Percentiles rank a stretch among this genome's conserved stretches.
These are phyloP conservation scores for Cladosporium sp. DNA, from an alignment of 2,329 filamentous ascomycete species.

Conservation along the genomic window DNA sequence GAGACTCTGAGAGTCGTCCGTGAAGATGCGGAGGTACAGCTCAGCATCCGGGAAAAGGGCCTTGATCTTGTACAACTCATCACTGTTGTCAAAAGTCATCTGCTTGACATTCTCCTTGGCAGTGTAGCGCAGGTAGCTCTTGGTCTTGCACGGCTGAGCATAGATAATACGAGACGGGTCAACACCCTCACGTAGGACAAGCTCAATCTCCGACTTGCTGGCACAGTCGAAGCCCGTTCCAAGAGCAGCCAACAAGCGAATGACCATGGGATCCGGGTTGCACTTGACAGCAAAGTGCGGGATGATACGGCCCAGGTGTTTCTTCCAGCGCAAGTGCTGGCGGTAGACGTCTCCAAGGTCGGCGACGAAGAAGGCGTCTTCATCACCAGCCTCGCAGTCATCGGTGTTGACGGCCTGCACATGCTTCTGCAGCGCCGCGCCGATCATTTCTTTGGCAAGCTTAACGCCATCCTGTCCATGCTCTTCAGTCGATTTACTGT, in stretches of 20 bases:
- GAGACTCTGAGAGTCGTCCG: conserved; percentile 90
- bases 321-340: conserved; percentile 98
- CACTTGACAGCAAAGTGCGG: conserved; percentile 99
- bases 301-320: conserved; percentile 86
- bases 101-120: conserved; percentile 82
- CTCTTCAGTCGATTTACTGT: conserved; percentile 27
- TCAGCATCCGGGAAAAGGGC: conserved; percentile 86
- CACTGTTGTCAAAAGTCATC: conserved; percentile 99
- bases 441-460: conserved; percentile 76
- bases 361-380: conserved; percentile 97
- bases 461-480: conserved; percentile 52
- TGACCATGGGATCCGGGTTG: conserved; percentile 88
- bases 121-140: conserved; percentile 93
- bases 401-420: conserved; percentile 84
- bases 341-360: conserved; percentile 98
- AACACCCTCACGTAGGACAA: conserved; percentile 79
- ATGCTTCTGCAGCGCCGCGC: conserved; percentile 81
- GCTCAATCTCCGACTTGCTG: conserved; percentile 95
- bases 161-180: conserved; percentile 94
- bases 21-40: conserved; percentile 91
- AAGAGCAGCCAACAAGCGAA: conserved; percentile 82
- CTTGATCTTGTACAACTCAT: conserved; percentile 98
- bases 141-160: conserved; percentile 98
- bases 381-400: conserved; percentile 84
- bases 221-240: conserved; percentile 98